Evolutionary conservation across 2,329 filamentous ascomycete genomes (phyloP).

Genomic region (Thielaviopsis ethacetica): DNA sequence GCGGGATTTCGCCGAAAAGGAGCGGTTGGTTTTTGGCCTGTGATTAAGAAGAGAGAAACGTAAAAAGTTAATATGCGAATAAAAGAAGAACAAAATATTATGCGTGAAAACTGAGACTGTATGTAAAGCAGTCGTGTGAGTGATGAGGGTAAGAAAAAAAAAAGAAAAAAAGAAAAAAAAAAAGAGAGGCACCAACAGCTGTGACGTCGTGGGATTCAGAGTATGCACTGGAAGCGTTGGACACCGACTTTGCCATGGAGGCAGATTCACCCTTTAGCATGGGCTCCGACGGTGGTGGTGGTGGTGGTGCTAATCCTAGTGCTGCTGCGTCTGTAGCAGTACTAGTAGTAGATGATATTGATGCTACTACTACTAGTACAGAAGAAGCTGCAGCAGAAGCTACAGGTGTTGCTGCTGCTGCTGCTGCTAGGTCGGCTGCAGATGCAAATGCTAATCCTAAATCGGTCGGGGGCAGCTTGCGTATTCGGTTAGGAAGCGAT

Average conservation of each 20-base stretch:
- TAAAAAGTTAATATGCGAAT: not conserved
- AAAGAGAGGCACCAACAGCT: slow-evolving; percentile 27
- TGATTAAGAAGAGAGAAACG: not conserved
- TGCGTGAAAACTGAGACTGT: not conserved
- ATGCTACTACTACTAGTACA: not conserved
- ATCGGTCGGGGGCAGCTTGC: slow-evolving; percentile 28
- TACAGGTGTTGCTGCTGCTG: not conserved
- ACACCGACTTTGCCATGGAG: not conserved
- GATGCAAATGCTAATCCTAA: slow-evolving; percentile 11
- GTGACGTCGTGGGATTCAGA: slow-evolving; percentile 23
- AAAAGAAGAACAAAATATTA: not conserved
- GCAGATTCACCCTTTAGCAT: not conserved
- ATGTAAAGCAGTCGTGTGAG: not conserved
- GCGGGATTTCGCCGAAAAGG: slow-evolving; percentile 58
- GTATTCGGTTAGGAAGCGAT: slow-evolving; percentile 44
- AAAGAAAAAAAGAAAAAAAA: slow-evolving; percentile 12
- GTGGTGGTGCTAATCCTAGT: too few relatives aligned
- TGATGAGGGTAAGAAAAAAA: not conserved
- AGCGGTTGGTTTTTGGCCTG: not conserved
- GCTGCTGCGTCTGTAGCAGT: too few relatives aligned
- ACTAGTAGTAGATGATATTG: not conserved
- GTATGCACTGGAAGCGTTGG: slow-evolving; percentile 12
- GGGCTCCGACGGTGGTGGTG: not conserved
- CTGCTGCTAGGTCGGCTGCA: not conserved
- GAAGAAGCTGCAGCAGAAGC: not conserved